phyloP scores from a whole-genome alignment of 768 basidiomycete species.

The Mycena latifolia region DNA sequence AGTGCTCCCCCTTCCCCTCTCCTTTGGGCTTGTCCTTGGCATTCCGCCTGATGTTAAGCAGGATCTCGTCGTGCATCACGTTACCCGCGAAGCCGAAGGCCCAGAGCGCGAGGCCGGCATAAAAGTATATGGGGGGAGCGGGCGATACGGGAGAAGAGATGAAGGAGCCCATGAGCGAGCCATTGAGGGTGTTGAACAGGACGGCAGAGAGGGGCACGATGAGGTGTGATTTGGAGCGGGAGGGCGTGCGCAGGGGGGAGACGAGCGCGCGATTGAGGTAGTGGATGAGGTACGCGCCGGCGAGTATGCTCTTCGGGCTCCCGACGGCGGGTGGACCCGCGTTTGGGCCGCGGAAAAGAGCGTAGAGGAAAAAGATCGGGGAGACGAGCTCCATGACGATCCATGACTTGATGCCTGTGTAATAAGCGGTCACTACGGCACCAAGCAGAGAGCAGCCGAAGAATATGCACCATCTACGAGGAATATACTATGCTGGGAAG shows the following conservation, averaged over 20 bases:
- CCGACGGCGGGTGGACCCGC: slow-evolving; percentile 55
- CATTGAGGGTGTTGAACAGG: slow-evolving; percentile 81
- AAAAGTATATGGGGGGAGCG: slow-evolving; percentile 59
- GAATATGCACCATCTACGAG: slow-evolving; percentile 65
- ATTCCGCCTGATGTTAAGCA: slow-evolving; percentile 83
- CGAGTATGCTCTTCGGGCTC: slow-evolving; percentile 63
- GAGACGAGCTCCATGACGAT: slow-evolving; percentile 83
- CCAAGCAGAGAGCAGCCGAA: background rate
- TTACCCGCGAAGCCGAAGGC: slow-evolving; percentile 81
- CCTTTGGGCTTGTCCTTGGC: slow-evolving; percentile 55
- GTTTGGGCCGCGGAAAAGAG: slow-evolving; percentile 49
- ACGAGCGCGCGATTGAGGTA: slow-evolving; percentile 88
- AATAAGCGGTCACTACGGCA: background rate
- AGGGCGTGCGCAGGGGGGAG: slow-evolving; percentile 84
- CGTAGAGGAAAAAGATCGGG: slow-evolving; percentile 65
- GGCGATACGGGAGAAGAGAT: slow-evolving; percentile 69
- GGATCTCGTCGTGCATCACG: slow-evolving; percentile 90
- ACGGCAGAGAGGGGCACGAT: slow-evolving; percentile 67
- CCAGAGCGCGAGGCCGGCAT: slow-evolving; percentile 77
- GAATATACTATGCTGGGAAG: slow-evolving; percentile 57
- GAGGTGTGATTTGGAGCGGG: slow-evolving; percentile 81
- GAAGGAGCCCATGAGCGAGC: slow-evolving; percentile 76
- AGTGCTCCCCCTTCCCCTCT: slow-evolving; percentile 66
- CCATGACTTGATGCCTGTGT: slow-evolving; percentile 62
- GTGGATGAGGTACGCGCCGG: slow-evolving; percentile 74